Evolutionary conservation across 2,329 filamentous ascomycete species (phyloP), one percentile per base, ranked within the genome.

Genomic region (Fusarium stilboides): DNA sequence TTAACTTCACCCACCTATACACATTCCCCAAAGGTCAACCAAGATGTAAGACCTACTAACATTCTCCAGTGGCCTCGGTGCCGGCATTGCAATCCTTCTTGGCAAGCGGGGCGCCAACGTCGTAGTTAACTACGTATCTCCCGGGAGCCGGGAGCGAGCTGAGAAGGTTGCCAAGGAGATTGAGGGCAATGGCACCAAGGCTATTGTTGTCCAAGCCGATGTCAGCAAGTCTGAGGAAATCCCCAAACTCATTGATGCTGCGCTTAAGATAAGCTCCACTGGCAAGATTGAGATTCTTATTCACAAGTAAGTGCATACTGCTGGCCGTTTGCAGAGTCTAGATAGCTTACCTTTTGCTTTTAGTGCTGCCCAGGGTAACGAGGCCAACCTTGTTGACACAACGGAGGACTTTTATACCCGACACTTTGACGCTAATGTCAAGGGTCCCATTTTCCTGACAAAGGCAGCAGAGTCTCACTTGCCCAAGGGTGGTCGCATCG

Each of bases 401-500:
- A 75, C 46, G 10, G 71, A 62, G 58, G 65, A 56, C 6, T 14
- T 24, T 54, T 43, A 51, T 57, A 56, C 49, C 0, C 8, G 42
- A 0, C 72, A 75, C 22, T 72, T 72, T 5, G 73, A 75, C 17
- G 45, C 65, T 31, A 75, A 75, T 8, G 62, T 73, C 2, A 46
- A 69, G 7, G 70, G 70, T 2, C 71, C 73, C 0, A 74, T 79
- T 46, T 77, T 80, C 13, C 71, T 81, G 7, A 78, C 76, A 0
- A 63, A 80, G 36, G 74, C 75, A 1, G 72, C 74, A 2, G 46
- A 77, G 3, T 77, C 77, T 1, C 62, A 79, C 36, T 64, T 81
- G 7, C 58, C 73, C 1, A 57, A 56, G 2, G 75, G 76, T 5
- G 76, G 78, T 0, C 76, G 79, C 0, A 77, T 81, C 2, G 70